A percentile compares a stretch with the other conserved stretches of the same genome.
phyloP scores from a whole-genome alignment of 164 flowering plant species.

The Umbellularia californica region DNA sequence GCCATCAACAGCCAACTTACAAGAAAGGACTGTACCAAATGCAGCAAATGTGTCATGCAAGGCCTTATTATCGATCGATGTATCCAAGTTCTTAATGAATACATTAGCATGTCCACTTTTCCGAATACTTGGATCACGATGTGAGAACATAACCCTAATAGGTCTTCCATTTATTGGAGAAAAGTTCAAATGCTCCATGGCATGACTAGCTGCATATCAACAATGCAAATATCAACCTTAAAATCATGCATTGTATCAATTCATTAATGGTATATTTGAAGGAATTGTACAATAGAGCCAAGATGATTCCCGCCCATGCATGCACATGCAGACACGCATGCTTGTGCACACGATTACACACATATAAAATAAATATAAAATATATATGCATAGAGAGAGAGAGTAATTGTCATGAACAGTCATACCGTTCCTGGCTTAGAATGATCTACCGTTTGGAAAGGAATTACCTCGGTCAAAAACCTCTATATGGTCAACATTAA shows the following conservation, averaged over 20 bases:
- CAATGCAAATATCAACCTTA: constrained; percentile 4
- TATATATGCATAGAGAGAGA: too few relatives aligned
- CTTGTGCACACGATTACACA: too few relatives aligned
- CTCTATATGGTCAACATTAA: too few relatives aligned
- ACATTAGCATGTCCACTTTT: constrained; percentile 71
- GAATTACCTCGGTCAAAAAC: too few relatives aligned
- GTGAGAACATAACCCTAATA: constrained; percentile 69
- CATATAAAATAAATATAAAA: too few relatives aligned
- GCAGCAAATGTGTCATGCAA: constrained; percentile 61
- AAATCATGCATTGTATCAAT: background rate
- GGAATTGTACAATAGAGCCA: too few relatives aligned
- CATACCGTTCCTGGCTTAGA: too few relatives aligned
- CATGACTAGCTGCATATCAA: constrained; percentile 49
- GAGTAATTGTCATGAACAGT: too few relatives aligned
- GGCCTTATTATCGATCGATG: constrained; percentile 62
- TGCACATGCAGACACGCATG: too few relatives aligned
- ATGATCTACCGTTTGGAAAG: too few relatives aligned
- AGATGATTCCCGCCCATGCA: too few relatives aligned
- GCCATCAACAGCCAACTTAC: constrained; percentile 67
- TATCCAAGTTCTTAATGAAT: constrained; percentile 75
- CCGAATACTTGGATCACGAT: constrained; percentile 67
- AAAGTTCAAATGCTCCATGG: constrained; percentile 61
- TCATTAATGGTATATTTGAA: background rate
- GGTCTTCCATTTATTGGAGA: constrained; percentile 68
- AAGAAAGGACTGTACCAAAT: constrained; percentile 70